Evolutionary conservation across 768 basidiomycete genomes (phyloP).

Genomic region (Plicaturopsis crispa): DNA sequence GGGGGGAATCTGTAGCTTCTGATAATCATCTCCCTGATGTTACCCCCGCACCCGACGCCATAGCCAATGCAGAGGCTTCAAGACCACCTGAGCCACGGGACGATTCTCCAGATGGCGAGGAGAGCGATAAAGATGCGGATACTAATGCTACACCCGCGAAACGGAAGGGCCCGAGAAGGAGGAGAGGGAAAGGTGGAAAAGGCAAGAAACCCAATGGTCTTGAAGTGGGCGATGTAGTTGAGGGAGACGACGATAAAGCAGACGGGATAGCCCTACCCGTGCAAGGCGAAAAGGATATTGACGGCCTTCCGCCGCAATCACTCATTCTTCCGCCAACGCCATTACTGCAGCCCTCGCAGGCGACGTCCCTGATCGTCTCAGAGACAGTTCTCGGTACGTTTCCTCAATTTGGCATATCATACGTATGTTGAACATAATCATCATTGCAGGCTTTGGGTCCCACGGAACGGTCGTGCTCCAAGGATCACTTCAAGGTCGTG

Average conservation of each 20-base stretch:
- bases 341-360: background rate
- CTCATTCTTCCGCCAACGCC: background rate
- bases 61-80: too few relatives aligned
- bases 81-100: too few relatives aligned
- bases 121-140: conserved; percentile 49
- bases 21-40: too few relatives aligned
- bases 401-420: background rate
- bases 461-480: conserved; percentile 95
- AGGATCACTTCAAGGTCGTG: conserved; percentile 92
- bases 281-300: too few relatives aligned
- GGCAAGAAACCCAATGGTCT: conserved; percentile 38
- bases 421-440: conserved; percentile 5
- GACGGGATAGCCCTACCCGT: conserved; percentile 19
- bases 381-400: conserved; percentile 66
- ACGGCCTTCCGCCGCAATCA: too few relatives aligned
- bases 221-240: conserved; percentile 12
- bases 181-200: conserved; percentile 47
- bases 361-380: conserved; percentile 58
- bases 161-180: conserved; percentile 31
- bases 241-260: conserved; percentile 15
- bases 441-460: conserved; percentile 76
- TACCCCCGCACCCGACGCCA: too few relatives aligned
- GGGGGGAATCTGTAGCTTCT: too few relatives aligned
- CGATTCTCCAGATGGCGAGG: conserved; percentile 50
- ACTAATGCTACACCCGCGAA: conserved; percentile 35